These are phyloP conservation scores for Jamesozyma lodderae DNA, from an alignment of 805 yeast genomes.

Conservation along the genomic window DNA sequence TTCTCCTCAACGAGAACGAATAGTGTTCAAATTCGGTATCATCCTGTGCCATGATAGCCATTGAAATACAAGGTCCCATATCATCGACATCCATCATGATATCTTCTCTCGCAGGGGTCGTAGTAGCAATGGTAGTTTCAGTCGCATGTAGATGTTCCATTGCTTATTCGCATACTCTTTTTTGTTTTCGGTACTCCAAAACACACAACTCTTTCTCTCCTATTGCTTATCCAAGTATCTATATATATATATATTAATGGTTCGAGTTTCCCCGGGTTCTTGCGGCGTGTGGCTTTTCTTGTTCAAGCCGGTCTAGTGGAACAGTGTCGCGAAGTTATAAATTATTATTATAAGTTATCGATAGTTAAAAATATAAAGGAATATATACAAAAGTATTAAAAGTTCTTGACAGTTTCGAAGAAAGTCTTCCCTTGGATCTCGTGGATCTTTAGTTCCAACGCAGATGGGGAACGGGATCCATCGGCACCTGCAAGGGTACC, in stretches of 20 bases:
- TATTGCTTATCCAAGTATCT: too few relatives aligned
- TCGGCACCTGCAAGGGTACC: conserved; percentile 69
- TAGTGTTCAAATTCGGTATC: conserved; percentile 60
- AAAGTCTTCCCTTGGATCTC: conserved; percentile 59
- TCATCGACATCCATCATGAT: conserved; percentile 1
- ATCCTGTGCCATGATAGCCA: conserved; percentile 56
- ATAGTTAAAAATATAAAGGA: background rate
- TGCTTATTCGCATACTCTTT: too few relatives aligned
- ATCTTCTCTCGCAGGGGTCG: too few relatives aligned
- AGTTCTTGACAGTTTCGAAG: conserved; percentile 33
- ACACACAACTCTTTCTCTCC: too few relatives aligned
- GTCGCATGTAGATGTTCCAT: too few relatives aligned
- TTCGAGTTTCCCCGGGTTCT: background rate
- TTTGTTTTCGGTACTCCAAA: too few relatives aligned
- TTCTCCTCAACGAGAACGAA: conserved; percentile 64
- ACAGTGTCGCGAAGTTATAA: too few relatives aligned
- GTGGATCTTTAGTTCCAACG: conserved; percentile 54
- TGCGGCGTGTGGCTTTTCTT: background rate
- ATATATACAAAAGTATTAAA: background rate
- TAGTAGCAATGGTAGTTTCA: too few relatives aligned
- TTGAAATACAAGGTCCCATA: conserved; percentile 31
- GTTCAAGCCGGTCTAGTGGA: too few relatives aligned
- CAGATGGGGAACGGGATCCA: conserved; percentile 61
- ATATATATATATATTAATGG: background rate
- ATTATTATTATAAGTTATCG: too few relatives aligned